Percentiles rank a stretch among this genome's conserved stretches.
Conservation (phyloP, 2,329 filamentous ascomycete genomes). For the Pseudohalonectria lignicola region DNA sequence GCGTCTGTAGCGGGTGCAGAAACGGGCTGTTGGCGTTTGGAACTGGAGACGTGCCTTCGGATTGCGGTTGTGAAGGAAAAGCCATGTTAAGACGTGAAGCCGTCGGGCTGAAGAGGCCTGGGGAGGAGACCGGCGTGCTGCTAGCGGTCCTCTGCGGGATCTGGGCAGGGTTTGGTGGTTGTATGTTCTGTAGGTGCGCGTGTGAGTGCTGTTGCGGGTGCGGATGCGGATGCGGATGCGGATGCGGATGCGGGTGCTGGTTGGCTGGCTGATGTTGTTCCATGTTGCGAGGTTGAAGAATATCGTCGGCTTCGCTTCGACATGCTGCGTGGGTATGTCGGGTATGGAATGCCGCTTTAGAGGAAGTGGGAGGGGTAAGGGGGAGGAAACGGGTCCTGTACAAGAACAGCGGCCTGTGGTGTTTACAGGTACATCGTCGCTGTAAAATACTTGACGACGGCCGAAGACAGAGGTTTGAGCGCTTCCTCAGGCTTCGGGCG, state of each 20-base stretch:
- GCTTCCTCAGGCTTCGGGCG: too few relatives aligned
- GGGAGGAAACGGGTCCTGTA: neutral
- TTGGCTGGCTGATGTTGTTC: neutral
- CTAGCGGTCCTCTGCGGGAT: slow-evolving; percentile 34
- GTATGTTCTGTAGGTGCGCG: slow-evolving; percentile 22
- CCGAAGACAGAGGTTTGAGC: too few relatives aligned
- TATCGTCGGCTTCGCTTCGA: slow-evolving; percentile 6
- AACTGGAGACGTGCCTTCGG: slow-evolving; percentile 43
- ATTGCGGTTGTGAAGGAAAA: slow-evolving; percentile 28
- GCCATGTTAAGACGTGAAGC: slow-evolving; percentile 28
- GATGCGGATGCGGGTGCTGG: too few relatives aligned
- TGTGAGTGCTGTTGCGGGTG: slow-evolving; percentile 14
- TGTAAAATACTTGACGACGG: too few relatives aligned
- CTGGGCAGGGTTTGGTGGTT: slow-evolving; percentile 22
- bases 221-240: slow-evolving; percentile 15
- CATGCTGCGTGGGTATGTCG: slow-evolving; percentile 4
- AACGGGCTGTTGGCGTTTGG: slow-evolving; percentile 42
- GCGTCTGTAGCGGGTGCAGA: slow-evolving; percentile 60
- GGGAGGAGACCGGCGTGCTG: slow-evolving; percentile 50
- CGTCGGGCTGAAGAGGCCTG: slow-evolving; percentile 48
- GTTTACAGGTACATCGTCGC: neutral
- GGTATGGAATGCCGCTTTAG: neutral
- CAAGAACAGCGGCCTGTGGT: neutral
- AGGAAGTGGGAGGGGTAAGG: neutral
- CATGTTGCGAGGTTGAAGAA: slow-evolving; percentile 13